A percentile compares a stretch with the other conserved stretches of the same genome.
phyloP scores from a whole-genome alignment of 2,329 filamentous ascomycete genomes.

The Diplodia corticola region DNA sequence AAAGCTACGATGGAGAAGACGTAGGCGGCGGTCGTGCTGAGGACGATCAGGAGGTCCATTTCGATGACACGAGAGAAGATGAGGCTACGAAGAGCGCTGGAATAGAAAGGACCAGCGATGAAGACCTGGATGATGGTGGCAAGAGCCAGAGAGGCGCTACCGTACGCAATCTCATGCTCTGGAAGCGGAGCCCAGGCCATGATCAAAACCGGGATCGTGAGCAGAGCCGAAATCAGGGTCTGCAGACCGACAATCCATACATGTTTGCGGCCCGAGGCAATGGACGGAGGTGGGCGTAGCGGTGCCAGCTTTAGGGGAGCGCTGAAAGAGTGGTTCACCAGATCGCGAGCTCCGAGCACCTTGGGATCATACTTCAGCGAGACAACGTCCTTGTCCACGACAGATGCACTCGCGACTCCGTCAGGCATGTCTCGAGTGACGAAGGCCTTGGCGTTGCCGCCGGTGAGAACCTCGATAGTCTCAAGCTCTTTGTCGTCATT shows the following conservation, averaged over 20 bases:
- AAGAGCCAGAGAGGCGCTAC: conserved; percentile 59
- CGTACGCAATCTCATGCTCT: conserved; percentile 48
- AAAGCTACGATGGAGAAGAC: conserved; percentile 59
- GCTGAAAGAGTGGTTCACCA: conserved; percentile 12
- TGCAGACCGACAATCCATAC: conserved; percentile 29
- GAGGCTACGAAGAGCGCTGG: conserved; percentile 60
- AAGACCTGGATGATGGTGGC: conserved; percentile 66
- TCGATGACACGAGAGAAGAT: conserved; percentile 61
- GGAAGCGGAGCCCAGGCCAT: conserved; percentile 65
- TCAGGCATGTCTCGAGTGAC: conserved; percentile 39
- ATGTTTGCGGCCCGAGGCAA: conserved; percentile 38
- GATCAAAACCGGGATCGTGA: conserved; percentile 55
- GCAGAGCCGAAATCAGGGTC: conserved; percentile 41
- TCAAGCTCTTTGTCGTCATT: conserved; percentile 46
- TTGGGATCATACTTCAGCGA: conserved; percentile 52
- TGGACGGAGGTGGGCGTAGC: conserved; percentile 40
- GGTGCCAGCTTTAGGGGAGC: conserved; percentile 31
- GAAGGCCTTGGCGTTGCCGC: conserved; percentile 39
- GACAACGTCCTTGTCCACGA: conserved; percentile 31
- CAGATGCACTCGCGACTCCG: conserved; percentile 35
- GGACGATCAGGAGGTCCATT: conserved; percentile 67
- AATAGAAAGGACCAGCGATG: conserved; percentile 66
- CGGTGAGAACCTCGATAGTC: conserved; percentile 54
- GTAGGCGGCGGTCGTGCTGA: conserved; percentile 67
- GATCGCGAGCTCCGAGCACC: conserved; percentile 51